phyloP scores from a whole-genome alignment of 2,329 filamentous ascomycete species.

The Penicillium digitatum region DNA sequence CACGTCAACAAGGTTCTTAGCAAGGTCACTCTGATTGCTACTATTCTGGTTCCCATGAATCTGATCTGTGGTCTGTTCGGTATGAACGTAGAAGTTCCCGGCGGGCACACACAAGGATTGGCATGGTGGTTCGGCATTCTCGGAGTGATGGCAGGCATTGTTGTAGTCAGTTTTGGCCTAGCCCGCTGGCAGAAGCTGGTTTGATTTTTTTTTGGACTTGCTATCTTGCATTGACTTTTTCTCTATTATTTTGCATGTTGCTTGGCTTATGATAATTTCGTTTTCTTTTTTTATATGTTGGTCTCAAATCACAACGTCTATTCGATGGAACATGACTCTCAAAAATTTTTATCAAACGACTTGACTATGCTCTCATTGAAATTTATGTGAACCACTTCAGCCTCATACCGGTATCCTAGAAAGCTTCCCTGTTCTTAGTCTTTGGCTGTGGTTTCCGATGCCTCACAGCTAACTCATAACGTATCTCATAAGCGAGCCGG shows the following conservation, averaged over 20 bases:
- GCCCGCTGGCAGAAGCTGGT: constrained; percentile 44
- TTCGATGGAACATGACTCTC: background rate
- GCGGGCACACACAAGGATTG: constrained; percentile 32
- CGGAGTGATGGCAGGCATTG: constrained; percentile 44
- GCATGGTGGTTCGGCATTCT: constrained; percentile 51
- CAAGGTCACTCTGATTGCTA: constrained; percentile 92
- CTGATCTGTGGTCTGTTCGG: constrained; percentile 66
- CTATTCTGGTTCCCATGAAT: constrained; percentile 93
- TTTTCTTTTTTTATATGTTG: background rate
- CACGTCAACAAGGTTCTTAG: constrained; percentile 83
- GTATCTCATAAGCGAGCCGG: no score
- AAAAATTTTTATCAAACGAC: no score
- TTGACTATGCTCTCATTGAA: no score
- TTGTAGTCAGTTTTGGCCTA: constrained; percentile 36
- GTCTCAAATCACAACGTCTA: background rate
- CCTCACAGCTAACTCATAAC: no score
- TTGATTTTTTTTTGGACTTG: constrained; percentile 19
- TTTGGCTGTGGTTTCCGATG: no score
- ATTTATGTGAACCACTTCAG: no score
- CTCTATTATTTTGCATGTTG: background rate
- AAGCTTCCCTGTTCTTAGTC: no score
- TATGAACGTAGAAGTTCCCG: constrained; percentile 51
- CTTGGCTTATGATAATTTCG: background rate
- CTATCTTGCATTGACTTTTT: background rate
- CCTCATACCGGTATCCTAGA: no score